Conservation (phyloP, 768 basidiomycete species). For the Rhizopogon vinicolor region DNA sequence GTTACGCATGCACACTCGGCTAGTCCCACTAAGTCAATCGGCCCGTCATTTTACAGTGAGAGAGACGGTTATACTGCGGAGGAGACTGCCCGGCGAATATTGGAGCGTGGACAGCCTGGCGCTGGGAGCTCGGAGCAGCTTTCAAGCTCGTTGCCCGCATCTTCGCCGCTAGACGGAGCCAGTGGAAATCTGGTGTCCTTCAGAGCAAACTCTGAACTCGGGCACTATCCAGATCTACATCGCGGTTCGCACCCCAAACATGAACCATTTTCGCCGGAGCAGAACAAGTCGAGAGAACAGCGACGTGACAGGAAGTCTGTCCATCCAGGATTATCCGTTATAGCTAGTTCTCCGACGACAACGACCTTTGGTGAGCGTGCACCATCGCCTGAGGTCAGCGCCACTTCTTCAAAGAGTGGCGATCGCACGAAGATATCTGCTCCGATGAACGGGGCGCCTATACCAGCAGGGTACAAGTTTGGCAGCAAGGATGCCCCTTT, state of each 20-base stretch:
- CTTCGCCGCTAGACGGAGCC: slow-evolving; percentile 38
- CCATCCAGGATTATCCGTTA: slow-evolving; percentile 50
- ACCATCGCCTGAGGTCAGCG: slow-evolving; percentile 45
- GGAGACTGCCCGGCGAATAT: slow-evolving; percentile 31
- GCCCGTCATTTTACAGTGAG: slow-evolving; percentile 38
- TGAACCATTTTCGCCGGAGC: slow-evolving; percentile 51
- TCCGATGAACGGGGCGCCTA: slow-evolving; percentile 78
- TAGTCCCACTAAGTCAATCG: slow-evolving; percentile 53
- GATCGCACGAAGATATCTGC: slow-evolving; percentile 88
- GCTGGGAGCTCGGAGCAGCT: slow-evolving; percentile 48
- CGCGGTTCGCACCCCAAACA: slow-evolving; percentile 25
- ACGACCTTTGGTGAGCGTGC: slow-evolving; percentile 30
- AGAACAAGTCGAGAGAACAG: slow-evolving; percentile 43
- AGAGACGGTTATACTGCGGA: slow-evolving; percentile 18
- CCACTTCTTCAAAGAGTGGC: slow-evolving; percentile 45
- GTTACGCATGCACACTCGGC: slow-evolving; percentile 29
- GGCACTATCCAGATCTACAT: slow-evolving; percentile 68
- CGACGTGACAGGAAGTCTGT: slow-evolving; percentile 59
- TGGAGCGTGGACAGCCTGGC: slow-evolving; percentile 46
- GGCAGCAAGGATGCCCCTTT: slow-evolving; percentile 64
- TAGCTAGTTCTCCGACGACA: slow-evolving; percentile 42
- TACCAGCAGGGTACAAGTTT: slow-evolving; percentile 89
- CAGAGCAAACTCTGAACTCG: slow-evolving; percentile 77
- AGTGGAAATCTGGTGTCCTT: slow-evolving; percentile 25
- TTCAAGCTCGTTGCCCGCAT: slow-evolving; percentile 53